A percentile compares a stretch with the other conserved stretches of the same genome.
phyloP scores from a whole-genome alignment of 2,329 filamentous ascomycete genomes.

The Colletotrichum sp. region DNA sequence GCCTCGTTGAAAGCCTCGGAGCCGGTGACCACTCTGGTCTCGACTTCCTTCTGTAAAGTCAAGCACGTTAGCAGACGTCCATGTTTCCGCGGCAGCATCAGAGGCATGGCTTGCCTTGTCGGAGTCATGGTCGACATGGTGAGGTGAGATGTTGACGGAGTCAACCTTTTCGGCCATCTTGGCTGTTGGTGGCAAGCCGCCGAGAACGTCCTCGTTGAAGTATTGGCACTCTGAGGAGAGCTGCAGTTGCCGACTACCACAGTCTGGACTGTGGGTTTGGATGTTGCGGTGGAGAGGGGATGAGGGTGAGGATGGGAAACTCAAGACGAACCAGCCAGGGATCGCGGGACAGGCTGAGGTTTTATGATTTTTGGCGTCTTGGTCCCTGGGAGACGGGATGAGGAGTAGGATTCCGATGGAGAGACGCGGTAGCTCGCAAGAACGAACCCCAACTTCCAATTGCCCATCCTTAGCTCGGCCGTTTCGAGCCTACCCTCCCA shows the following conservation, averaged over 20 bases:
- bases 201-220: background rate
- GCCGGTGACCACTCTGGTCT: constrained; percentile 52
- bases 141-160: constrained; percentile 17
- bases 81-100: fast-evolving
- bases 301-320: constrained; percentile 17
- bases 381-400: background rate
- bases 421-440: background rate
- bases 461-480: background rate
- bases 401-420: constrained; percentile 5
- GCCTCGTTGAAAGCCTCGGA: constrained; percentile 61
- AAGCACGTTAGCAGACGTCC: background rate
- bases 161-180: constrained; percentile 20
- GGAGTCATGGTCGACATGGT: constrained; percentile 13
- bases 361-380: constrained; percentile 22
- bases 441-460: constrained; percentile 2
- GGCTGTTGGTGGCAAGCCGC: background rate
- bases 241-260: constrained; percentile 10
- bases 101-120: constrained; percentile 8
- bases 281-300: background rate
- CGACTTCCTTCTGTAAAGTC: constrained; percentile 20
- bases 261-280: background rate
- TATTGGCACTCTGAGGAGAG: background rate
- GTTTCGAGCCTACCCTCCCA: background rate
- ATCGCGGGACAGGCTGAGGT: constrained; percentile 16
- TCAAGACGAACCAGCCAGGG: constrained; percentile 10